A percentile compares a stretch with the other conserved stretches of the same genome.
Conservation (phyloP, 768 basidiomycete species). For the Leucocoprinus birnbaumii region DNA sequence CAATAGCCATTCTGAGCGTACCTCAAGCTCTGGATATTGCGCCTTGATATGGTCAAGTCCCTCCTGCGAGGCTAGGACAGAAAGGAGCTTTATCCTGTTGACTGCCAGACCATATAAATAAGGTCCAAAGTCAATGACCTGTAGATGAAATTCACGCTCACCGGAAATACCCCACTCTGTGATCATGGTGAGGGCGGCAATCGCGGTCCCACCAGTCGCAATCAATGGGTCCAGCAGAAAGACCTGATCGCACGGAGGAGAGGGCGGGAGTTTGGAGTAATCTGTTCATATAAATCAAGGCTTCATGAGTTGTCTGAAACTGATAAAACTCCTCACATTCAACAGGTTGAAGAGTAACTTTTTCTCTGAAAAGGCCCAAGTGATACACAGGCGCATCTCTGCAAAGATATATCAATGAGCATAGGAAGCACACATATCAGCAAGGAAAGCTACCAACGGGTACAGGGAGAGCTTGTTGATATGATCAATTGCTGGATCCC, state of each 20-base stretch:
- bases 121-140: neutral
- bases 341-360: conserved; percentile 83
- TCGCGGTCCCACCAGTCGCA: conserved; percentile 91
- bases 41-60: conserved; percentile 67
- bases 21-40: conserved; percentile 81
- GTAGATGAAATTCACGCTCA: conserved; percentile 26
- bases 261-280: conserved; percentile 84
- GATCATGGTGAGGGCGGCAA: conserved; percentile 85
- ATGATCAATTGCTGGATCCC: conserved; percentile 3
- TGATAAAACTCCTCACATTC: conserved; percentile 59
- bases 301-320: neutral
- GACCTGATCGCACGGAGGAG: conserved; percentile 76
- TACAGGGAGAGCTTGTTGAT: conserved; percentile 62
- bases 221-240: conserved; percentile 90
- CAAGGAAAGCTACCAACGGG: conserved; percentile 50
- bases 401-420: conserved; percentile 4
- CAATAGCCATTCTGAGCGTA: conserved; percentile 19
- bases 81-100: conserved; percentile 75
- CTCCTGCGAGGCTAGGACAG: conserved; percentile 72
- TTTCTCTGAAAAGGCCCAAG: conserved; percentile 87
- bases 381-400: conserved; percentile 87
- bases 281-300: conserved; percentile 40
- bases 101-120: conserved; percentile 29
- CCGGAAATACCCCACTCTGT: conserved; percentile 78
- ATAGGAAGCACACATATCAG: neutral